A percentile compares a stretch with the other conserved stretches of the same genome.
phyloP scores from a whole-genome alignment of 805 yeast species.

The Metschnikowia gruessii region DNA sequence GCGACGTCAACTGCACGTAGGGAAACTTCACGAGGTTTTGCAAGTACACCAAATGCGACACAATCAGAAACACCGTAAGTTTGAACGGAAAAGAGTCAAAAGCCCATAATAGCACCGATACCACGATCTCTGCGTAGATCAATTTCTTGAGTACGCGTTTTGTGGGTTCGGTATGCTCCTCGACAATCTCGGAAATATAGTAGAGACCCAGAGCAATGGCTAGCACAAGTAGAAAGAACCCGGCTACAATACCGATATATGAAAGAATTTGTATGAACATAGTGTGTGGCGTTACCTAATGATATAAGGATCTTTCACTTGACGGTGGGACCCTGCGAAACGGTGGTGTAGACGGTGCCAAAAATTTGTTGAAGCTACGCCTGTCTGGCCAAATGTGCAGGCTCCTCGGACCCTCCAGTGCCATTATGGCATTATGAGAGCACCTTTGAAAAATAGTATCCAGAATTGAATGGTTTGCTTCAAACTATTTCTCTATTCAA shows the following conservation, averaged over 20 bases:
- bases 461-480: no score
- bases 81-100: conserved; percentile 79
- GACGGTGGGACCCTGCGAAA: neutral
- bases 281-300: neutral
- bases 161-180: conserved; percentile 87
- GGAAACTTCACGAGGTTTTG: conserved; percentile 84
- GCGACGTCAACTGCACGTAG: conserved; percentile 68
- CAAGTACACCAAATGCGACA: conserved; percentile 67
- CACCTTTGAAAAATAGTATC: no score
- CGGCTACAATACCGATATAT: conserved; percentile 36
- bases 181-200: conserved; percentile 87
- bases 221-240: conserved; percentile 40
- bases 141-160: conserved; percentile 60
- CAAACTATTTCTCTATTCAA: no score
- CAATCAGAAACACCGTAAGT: conserved; percentile 63
- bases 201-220: conserved; percentile 87
- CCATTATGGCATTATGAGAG: no score
- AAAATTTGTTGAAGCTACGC: no score
- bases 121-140: conserved; percentile 58
- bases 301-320: neutral
- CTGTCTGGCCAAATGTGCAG: neutral
- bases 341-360: neutral
- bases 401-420: no score
- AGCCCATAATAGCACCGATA: conserved; percentile 56
- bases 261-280: conserved; percentile 43